phyloP scores from a whole-genome alignment of 768 basidiomycete genomes.

The Rhizopogon roseolus region DNA sequence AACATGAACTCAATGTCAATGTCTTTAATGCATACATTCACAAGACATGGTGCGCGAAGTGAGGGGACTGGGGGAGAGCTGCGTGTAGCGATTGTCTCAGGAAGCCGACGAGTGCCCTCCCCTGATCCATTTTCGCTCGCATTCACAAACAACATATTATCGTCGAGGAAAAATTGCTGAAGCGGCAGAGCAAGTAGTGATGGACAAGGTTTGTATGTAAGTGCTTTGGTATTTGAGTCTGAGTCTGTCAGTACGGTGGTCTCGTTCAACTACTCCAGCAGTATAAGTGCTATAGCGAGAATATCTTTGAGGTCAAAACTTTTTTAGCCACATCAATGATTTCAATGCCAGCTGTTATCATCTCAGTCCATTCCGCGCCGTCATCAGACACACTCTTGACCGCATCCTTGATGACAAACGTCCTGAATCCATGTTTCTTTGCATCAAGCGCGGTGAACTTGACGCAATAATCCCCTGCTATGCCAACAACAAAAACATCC shows the following conservation, averaged over 20 bases:
- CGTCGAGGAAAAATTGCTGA: too few species aligned
- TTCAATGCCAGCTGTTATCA: conserved; percentile 30
- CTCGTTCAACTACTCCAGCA: neutral
- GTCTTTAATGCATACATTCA: too few species aligned
- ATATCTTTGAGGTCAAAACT: conserved; percentile 8
- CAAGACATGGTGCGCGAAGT: too few species aligned
- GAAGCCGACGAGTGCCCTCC: too few species aligned
- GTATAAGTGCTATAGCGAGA: neutral
- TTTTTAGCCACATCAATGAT: conserved; percentile 25
- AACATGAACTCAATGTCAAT: too few species aligned
- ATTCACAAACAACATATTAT: too few species aligned
- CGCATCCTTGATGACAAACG: conserved; percentile 46
- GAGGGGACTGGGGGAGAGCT: too few species aligned
- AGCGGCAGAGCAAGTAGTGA: too few species aligned
- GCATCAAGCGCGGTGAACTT: conserved; percentile 53
- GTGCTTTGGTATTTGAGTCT: too few species aligned
- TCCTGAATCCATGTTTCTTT: conserved; percentile 39
- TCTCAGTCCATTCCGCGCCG: conserved; percentile 32
- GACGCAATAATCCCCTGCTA: conserved; percentile 82
- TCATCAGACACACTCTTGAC: conserved; percentile 36
- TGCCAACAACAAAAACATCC: conserved; percentile 57
- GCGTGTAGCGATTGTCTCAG: too few species aligned
- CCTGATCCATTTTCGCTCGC: too few species aligned
- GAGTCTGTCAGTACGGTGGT: neutral
- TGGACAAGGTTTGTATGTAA: too few species aligned